Evolutionary conservation across 139 green algal genomes (phyloP).

Genomic region (Ulvella scutata): DNA sequence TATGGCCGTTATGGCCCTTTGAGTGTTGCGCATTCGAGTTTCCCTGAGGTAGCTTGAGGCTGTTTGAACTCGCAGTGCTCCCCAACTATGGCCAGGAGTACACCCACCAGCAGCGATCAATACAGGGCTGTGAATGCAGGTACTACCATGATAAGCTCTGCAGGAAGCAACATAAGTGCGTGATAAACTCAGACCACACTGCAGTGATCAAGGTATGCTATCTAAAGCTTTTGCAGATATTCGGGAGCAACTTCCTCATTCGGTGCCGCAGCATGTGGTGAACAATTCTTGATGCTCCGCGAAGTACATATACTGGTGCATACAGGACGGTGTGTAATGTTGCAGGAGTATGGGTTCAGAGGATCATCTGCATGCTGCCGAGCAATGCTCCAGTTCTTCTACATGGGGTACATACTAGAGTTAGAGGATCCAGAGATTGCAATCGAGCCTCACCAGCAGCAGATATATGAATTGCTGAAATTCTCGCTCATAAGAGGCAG

Average conservation of each 20-base stretch:
- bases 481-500: slow-evolving; percentile 3
- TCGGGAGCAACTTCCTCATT: too few relatives aligned
- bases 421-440: neutral
- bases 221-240: too few relatives aligned
- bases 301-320: too few relatives aligned
- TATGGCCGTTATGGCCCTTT: too few relatives aligned
- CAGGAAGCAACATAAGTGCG: neutral
- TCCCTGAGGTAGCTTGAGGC: too few relatives aligned
- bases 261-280: too few relatives aligned
- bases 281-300: too few relatives aligned
- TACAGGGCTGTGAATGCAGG: neutral
- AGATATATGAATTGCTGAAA: neutral
- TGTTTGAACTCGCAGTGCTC: too few relatives aligned
- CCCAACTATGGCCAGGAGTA: too few relatives aligned
- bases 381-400: neutral
- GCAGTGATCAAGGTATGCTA: neutral
- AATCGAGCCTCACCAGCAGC: neutral
- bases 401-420: neutral
- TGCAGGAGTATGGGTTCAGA: neutral
- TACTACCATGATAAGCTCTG: neutral
- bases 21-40: too few relatives aligned
- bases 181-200: neutral
- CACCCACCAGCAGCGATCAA: neutral
- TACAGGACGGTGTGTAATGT: too few relatives aligned
- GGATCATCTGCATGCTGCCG: neutral